Percentiles rank a stretch among this genome's conserved stretches.
phyloP scores from a whole-genome alignment of 495 filamentous ascomycete genomes.

The Talaromyces borbonicus region DNA sequence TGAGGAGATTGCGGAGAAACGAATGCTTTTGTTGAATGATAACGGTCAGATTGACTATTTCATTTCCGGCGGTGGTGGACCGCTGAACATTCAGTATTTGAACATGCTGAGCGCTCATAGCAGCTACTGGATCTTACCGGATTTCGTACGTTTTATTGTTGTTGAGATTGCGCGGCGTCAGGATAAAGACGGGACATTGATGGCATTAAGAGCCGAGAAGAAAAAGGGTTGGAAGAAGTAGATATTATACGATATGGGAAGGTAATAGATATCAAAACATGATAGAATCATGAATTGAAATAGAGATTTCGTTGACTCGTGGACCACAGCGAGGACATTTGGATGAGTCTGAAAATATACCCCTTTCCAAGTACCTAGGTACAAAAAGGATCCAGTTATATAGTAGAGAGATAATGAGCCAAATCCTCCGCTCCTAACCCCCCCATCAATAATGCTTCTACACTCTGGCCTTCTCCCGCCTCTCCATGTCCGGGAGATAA shows the following conservation, averaged over 20 bases:
- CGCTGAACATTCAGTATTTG: conserved; percentile 87
- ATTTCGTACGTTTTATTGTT: conserved; percentile 81
- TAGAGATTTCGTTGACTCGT: no score
- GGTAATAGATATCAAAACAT: background rate
- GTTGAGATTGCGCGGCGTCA: conserved; percentile 71
- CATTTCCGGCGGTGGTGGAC: conserved; percentile 65
- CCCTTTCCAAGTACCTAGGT: no score
- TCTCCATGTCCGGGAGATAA: conserved; percentile 49
- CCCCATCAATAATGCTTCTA: conserved; percentile 58
- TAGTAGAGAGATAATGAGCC: no score
- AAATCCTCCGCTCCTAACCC: conserved; percentile 21
- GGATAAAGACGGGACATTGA: conserved; percentile 57
- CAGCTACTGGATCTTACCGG: conserved; percentile 78
- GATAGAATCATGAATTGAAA: background rate
- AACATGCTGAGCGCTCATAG: conserved; percentile 98
- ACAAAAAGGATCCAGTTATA: no score
- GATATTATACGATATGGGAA: no score
- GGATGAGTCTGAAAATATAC: no score
- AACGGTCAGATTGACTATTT: conserved; percentile 93
- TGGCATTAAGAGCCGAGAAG: conserved; percentile 68
- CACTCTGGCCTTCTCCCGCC: conserved; percentile 41
- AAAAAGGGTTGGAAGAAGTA: conserved; percentile 36
- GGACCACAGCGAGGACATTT: no score
- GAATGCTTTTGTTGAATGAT: conserved; percentile 81
- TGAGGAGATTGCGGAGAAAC: conserved; percentile 87